Conservation (phyloP, 2,329 filamentous ascomycete species). For the Botrytis pseudocinerea region DNA sequence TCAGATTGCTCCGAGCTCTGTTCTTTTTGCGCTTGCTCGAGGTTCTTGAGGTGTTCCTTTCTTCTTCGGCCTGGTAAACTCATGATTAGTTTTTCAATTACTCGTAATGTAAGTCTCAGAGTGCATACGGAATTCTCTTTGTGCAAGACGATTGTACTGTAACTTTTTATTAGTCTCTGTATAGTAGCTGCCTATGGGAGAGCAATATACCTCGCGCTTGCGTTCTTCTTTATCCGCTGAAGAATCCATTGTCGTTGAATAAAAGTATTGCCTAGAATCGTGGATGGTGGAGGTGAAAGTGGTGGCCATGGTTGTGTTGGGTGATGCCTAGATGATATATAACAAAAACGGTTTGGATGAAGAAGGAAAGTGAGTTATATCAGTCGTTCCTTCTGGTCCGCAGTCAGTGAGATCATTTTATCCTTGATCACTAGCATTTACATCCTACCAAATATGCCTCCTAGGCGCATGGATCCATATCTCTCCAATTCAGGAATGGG, state of each 20-base stretch:
- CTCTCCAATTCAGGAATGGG: constrained; percentile 28
- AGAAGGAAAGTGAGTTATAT: constrained; percentile 23
- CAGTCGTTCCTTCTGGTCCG: constrained; percentile 20
- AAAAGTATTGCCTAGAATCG: constrained; percentile 34
- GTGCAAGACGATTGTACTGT: constrained; percentile 47
- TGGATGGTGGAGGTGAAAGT: constrained; percentile 29
- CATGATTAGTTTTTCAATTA: constrained; percentile 26
- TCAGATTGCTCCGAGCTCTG: constrained; percentile 44
- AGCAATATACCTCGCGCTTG: constrained; percentile 40
- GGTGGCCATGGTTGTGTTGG: constrained; percentile 30
- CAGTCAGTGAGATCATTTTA: constrained; percentile 36
- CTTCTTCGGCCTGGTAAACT: constrained; percentile 44
- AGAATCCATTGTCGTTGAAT: constrained; percentile 37
- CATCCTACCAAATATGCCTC: constrained; percentile 24
- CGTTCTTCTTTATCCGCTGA: constrained; percentile 41
- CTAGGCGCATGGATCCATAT: constrained; percentile 17
- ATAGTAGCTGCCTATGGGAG: background rate
- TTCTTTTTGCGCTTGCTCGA: constrained; percentile 46
- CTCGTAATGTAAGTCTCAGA: constrained; percentile 1
- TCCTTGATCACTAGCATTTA: constrained; percentile 26
- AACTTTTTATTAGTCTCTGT: constrained; percentile 8
- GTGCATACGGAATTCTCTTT: constrained; percentile 47
- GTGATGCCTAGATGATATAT: constrained; percentile 22
- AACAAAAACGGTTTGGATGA: background rate
- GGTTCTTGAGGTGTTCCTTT: constrained; percentile 48